Evolutionary conservation across 257 asterid genomes (phyloP), one percentile per base, ranked within the genome.

Genomic region (Fraxinus pennsylvanica): DNA sequence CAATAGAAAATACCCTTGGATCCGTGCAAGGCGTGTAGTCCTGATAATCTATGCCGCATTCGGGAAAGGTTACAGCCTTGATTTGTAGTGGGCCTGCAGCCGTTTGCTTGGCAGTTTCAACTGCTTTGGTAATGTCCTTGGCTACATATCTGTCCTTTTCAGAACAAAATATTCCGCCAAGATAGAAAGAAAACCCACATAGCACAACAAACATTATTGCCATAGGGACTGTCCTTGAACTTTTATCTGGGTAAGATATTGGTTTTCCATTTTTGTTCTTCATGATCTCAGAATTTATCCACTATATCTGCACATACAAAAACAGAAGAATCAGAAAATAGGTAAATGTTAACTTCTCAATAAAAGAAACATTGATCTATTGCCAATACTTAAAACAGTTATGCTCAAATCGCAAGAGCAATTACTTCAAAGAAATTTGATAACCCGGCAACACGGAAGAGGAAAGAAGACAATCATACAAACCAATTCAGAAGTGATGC

Each of bases 11-110:
- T 63, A 93, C 99, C 91, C 85, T 92, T 19, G 99, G 99, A 90
- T 96, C 99, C 17, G 99, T 96, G 93, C 99, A 96, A 9, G 99
- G 99, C 1, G 99, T 93, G 87, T 91, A 96, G 83, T 90, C 99
- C 81, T 93, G 99, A 73, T 75, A 82, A 76, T 91, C 95, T 9
- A 90, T 81, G 72, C 90, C 79, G 78, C 99, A 96, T 66, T 90
- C 94, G 2, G 94, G 82, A 81, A 96, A 93, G 73, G 85, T 83
- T 66, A 78, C 84, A 35, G 92, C 88, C 82, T 88, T 91, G 41
- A 89, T 76, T 76, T 92, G 95, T 74, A 92, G 87, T 80, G 97
- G 74, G 39, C 83, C 83, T 33, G 81, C 43, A 7, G 84, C 79
- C 32, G 82, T 82, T 43, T 74, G 82, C 78, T 75, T 85, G 21